phyloP scores from a whole-genome alignment of 805 yeast genomes.

The Pichia nanzhaoensis region DNA sequence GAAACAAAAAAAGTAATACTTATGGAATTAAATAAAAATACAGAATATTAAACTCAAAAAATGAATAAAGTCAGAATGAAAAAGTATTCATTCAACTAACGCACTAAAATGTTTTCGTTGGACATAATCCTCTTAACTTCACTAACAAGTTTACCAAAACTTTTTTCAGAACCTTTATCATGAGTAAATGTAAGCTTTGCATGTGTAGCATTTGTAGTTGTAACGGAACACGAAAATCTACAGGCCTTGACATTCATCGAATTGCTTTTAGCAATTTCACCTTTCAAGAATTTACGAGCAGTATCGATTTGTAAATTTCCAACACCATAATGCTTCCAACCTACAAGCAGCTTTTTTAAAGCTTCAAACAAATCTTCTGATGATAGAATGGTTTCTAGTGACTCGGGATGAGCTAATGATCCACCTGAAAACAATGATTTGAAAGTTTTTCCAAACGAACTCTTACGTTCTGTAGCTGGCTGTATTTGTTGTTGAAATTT shows the following conservation, averaged over 20 bases:
- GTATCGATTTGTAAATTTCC: conserved; percentile 45
- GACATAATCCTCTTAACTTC: conserved; percentile 61
- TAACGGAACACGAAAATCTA: conserved; percentile 50
- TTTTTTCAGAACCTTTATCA: conserved; percentile 57
- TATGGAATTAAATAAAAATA: neutral
- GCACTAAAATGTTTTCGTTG: conserved; percentile 53
- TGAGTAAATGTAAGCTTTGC: conserved; percentile 55
- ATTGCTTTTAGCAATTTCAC: conserved; percentile 55
- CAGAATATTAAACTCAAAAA: neutral
- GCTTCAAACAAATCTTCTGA: conserved; percentile 58
- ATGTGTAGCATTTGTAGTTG: conserved; percentile 31
- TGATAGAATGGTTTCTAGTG: conserved; percentile 32
- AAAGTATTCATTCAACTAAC: neutral
- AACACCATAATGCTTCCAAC: conserved; percentile 70
- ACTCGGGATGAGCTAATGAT: conserved; percentile 13
- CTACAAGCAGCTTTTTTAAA: conserved; percentile 49
- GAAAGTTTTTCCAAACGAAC: conserved; percentile 38
- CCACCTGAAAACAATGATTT: conserved; percentile 35
- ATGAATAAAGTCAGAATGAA: neutral
- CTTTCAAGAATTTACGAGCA: conserved; percentile 42
- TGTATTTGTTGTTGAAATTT: conserved; percentile 32
- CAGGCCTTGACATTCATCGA: conserved; percentile 58
- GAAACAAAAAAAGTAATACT: neutral
- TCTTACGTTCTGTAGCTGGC: conserved; percentile 15
- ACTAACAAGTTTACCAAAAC: conserved; percentile 50